These are phyloP conservation scores for Discostella stelligeroides DNA, from an alignment of 108 stramenopile genomes.

Conservation along the genomic window DNA sequence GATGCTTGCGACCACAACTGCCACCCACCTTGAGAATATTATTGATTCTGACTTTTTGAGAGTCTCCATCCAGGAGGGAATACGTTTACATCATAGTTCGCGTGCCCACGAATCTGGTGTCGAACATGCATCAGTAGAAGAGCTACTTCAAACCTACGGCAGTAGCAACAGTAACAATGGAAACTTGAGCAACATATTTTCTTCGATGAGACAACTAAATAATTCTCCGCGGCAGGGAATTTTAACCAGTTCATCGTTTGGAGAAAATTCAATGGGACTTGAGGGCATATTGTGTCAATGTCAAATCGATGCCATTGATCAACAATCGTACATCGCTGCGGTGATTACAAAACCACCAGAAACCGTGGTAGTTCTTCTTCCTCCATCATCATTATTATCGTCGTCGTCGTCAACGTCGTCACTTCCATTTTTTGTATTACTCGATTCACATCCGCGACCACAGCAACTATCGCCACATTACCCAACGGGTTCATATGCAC, in stretches of 20 bases:
- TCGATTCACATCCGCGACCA: conserved; percentile 86
- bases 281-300: conserved; percentile 48
- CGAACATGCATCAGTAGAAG: conserved; percentile 79
- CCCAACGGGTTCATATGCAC: conserved; percentile 62
- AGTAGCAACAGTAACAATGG: not conserved
- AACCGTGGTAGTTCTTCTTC: conserved; percentile 67
- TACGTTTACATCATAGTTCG: conserved; percentile 38
- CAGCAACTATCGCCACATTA: conserved; percentile 44
- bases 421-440: conserved; percentile 60
- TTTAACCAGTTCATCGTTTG: conserved; percentile 40
- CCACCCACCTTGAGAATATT: not conserved
- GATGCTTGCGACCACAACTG: not conserved
- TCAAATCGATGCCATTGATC: conserved; percentile 14
- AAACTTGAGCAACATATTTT: conserved; percentile 10
- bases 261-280: conserved; percentile 60
- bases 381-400: conserved; percentile 21
- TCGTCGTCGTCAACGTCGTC: not conserved
- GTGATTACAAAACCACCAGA: conserved; percentile 85
- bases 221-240: conserved; percentile 75
- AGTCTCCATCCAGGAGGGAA: conserved; percentile 50
- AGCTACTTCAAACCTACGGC: conserved; percentile 48
- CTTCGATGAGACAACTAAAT: conserved; percentile 34
- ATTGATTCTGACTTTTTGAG: conserved; percentile 51
- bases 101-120: conserved; percentile 17
- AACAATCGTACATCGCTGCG: conserved; percentile 51